Evolutionary conservation across 2,329 filamentous ascomycete species (phyloP), one percentile per base, ranked within the genome.

Genomic region (Pyrenophora teres): DNA sequence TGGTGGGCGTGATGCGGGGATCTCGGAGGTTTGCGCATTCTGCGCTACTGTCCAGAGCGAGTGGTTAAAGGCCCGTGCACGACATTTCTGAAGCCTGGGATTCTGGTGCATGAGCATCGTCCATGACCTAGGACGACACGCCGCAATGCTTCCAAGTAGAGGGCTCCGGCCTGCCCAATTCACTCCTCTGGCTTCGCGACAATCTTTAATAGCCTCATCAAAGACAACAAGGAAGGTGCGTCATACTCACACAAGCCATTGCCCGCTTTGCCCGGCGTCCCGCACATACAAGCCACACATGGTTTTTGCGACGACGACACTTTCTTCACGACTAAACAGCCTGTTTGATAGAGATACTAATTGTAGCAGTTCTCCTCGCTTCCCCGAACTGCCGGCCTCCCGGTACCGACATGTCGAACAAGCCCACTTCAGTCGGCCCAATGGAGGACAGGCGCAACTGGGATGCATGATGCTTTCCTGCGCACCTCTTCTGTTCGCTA

Each of bases 131-230:
- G 62, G 64, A 68, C 64, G 63, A 63, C 68, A 67, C 52, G 59
- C 59, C 60, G 71, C 66, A 51, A 80, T 79, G 78, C 74, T 79
- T 70, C 76, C 77, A 61, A 78, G 76, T 67, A 77, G 77, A 75
- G 77, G 77, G 58, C 63, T 78, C 36, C 73, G 71, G 63, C 65
- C 73, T 54, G 67, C 68, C 50, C 68, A 67, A 52, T 60, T 68
- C 36, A 52, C 53, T 35, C 55, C 62, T 16, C 50, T 59, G 40
- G 58, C 53, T 27, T 62, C 63, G 39, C 64, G 62, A 27, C 65
- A 64, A 27, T 63, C 65, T 30, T 54, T 55, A 35, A 30, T 52
- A 30, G 25, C 60, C 9, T 60, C 60, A n/a, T 59, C 54, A 31
- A 62, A 54, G 55, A 60, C 61, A 47, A 55, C 68, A 46, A 65